Evolutionary conservation across 2,329 filamentous ascomycete genomes (phyloP).

Genomic region (Fusarium fracticaudum): DNA sequence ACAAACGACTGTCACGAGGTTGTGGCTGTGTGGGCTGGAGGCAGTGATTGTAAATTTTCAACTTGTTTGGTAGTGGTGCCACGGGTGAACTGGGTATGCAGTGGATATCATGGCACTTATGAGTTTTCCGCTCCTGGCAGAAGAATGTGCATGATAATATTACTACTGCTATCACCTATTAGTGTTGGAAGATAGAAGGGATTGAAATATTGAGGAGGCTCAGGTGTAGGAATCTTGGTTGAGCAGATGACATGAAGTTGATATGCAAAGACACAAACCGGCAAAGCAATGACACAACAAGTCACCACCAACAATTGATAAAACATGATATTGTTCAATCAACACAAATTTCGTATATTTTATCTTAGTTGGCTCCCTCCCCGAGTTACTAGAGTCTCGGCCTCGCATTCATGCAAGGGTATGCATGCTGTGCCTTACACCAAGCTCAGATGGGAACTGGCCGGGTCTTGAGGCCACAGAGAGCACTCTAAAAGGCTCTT

Average conservation of each 20-base stretch:
- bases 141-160: not conserved
- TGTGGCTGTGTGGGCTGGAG: constrained; percentile 24
- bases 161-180: not conserved
- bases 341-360: not conserved
- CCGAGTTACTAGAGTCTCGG: not conserved
- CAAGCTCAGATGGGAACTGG: constrained; percentile 2
- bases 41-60: constrained; percentile 21
- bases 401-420: not conserved
- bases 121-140: constrained; percentile 28
- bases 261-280: not conserved
- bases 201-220: not conserved
- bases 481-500: not conserved
- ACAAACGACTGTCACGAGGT: constrained; percentile 32
- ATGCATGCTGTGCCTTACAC: not conserved
- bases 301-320: not conserved
- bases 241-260: not conserved
- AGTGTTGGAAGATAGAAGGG: too few species aligned
- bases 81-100: constrained; percentile 22
- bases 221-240: not conserved
- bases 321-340: not conserved
- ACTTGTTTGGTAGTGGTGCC: constrained; percentile 26
- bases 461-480: not conserved
- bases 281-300: not conserved
- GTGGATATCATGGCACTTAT: constrained; percentile 31
- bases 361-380: not conserved